These are phyloP conservation scores for Zychaea mexicana DNA, from an alignment of 371 early-diverging fungal species.

Conservation along the genomic window DNA sequence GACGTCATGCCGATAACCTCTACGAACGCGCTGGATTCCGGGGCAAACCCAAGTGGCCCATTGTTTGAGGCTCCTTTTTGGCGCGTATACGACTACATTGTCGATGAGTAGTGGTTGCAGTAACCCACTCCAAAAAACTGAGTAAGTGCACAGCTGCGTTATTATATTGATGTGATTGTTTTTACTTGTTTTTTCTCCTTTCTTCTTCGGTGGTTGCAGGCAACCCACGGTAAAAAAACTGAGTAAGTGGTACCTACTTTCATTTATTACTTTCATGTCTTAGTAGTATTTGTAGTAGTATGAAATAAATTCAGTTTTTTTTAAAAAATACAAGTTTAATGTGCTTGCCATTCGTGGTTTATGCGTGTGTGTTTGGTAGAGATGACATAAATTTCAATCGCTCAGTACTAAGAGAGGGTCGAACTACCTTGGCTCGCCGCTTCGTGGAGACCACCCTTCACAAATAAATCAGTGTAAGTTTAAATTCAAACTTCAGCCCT, in stretches of 20 bases:
- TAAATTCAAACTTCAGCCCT: no score
- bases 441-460: no score
- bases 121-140: constrained; percentile 28
- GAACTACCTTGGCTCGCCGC: no score
- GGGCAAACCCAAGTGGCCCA: constrained; percentile 25
- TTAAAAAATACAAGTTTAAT: no score
- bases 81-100: no score
- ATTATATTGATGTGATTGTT: background rate
- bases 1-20: constrained; percentile 19
- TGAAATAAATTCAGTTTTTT: no score
- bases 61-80: constrained; percentile 17
- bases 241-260: constrained; percentile 13
- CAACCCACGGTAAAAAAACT: constrained; percentile 23
- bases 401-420: no score
- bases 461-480: no score
- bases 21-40: constrained; percentile 23
- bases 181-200: background rate
- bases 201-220: constrained; percentile 19
- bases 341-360: no score
- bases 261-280: background rate
- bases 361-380: no score
- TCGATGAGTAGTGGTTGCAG: constrained; percentile 20
- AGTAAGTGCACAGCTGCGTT: constrained; percentile 11
- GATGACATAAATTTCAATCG: no score
- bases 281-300: no score